phyloP scores from a whole-genome alignment of 148 eudicot species.

The Spergularia bocconei region DNA sequence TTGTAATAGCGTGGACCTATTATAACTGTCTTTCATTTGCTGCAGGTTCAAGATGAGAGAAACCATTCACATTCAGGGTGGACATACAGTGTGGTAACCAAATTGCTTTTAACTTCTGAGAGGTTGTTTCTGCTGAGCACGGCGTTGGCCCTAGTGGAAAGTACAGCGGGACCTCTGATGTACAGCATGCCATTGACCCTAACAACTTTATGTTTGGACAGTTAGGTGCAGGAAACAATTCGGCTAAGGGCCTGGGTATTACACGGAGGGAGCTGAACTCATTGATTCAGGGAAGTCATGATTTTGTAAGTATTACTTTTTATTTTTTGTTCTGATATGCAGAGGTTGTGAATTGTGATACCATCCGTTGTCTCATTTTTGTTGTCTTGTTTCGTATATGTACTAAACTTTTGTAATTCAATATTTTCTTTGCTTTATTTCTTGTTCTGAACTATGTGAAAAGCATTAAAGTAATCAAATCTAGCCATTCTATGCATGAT shows the following conservation, averaged over 20 bases:
- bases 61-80: conserved; percentile 39
- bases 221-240: conserved; percentile 36
- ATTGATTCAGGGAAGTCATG: conserved; percentile 28
- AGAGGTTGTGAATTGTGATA: too few species aligned
- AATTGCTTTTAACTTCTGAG: too few species aligned
- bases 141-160: conserved; percentile 37
- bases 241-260: conserved; percentile 29
- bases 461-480: too few species aligned
- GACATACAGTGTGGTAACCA: conserved; percentile 39
- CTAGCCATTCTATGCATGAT: too few species aligned
- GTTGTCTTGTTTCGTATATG: too few species aligned
- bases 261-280: conserved; percentile 39
- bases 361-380: too few species aligned
- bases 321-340: too few species aligned
- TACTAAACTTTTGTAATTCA: too few species aligned
- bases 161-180: conserved; percentile 31
- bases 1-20: neutral
- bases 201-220: conserved; percentile 37
- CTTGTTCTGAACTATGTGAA: too few species aligned
- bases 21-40: too few species aligned
- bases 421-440: too few species aligned
- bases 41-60: conserved; percentile 32
- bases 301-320: too few species aligned
- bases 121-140: conserved; percentile 34
- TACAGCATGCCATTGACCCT: conserved; percentile 34